phyloP scores from a whole-genome alignment of 495 filamentous ascomycete genomes.

The Aspergillus nidulans region DNA sequence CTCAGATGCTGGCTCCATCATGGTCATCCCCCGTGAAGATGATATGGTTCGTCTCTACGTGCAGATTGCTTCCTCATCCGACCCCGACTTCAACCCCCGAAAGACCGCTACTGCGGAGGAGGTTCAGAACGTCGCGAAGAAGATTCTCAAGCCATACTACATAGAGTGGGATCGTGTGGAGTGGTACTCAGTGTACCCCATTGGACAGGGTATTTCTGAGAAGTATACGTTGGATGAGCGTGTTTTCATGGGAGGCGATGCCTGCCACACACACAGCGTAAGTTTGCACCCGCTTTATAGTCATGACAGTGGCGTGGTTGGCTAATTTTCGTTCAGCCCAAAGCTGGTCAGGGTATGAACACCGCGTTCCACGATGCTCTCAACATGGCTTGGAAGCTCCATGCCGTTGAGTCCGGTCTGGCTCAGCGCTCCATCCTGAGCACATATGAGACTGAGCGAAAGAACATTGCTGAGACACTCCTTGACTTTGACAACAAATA shows the following conservation, averaged over 20 bases:
- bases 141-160: conserved; percentile 58
- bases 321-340: conserved; percentile 46
- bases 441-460: conserved; percentile 69
- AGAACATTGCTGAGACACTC: conserved; percentile 63
- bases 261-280: conserved; percentile 64
- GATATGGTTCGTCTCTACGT: conserved; percentile 74
- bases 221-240: conserved; percentile 54
- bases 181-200: conserved; percentile 63
- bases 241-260: conserved; percentile 60
- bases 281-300: conserved; percentile 16
- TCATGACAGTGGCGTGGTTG: neutral
- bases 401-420: conserved; percentile 57
- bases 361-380: conserved; percentile 51
- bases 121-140: conserved; percentile 57
- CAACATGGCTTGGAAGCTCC: conserved; percentile 83
- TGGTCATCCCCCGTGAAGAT: conserved; percentile 78
- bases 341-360: conserved; percentile 58
- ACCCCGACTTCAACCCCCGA: conserved; percentile 51
- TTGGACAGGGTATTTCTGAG: conserved; percentile 60
- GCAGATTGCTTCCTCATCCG: conserved; percentile 62
- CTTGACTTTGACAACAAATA: conserved; percentile 71
- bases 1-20: conserved; percentile 62
- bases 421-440: conserved; percentile 57
- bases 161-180: conserved; percentile 52
- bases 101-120: conserved; percentile 52